These are phyloP conservation scores for Xylariaceae sp. DNA, from an alignment of 2,329 filamentous ascomycete species.

Conservation along the genomic window DNA sequence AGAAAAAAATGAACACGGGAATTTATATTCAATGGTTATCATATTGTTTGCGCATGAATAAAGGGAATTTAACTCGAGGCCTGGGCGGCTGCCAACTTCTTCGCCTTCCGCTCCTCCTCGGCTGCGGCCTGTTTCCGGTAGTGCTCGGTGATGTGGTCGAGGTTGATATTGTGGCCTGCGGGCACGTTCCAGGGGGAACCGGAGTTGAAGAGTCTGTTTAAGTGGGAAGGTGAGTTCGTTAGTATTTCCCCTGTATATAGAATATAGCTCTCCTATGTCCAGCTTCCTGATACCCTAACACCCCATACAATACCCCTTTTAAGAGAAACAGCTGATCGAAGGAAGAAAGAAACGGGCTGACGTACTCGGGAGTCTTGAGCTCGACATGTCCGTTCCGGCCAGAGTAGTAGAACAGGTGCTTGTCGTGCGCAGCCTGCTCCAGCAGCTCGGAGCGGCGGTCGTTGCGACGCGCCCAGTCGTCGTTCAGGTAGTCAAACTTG, in stretches of 20 bases:
- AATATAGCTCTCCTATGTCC: not conserved
- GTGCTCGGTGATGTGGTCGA: conserved; percentile 54
- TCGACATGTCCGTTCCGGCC: conserved; percentile 45
- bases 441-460: conserved; percentile 45
- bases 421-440: conserved; percentile 54
- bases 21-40: not conserved
- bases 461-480: conserved; percentile 50
- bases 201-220: conserved; percentile 43
- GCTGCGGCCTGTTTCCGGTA: conserved; percentile 50
- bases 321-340: not conserved
- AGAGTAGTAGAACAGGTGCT: conserved; percentile 47
- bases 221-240: not conserved
- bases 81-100: conserved; percentile 37
- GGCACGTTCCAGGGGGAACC: conserved; percentile 49
- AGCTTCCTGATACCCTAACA: not conserved
- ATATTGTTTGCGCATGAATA: conserved; percentile 10
- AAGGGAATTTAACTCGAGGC: not conserved
- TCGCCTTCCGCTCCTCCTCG: conserved; percentile 51
- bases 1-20: not conserved
- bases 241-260: conserved; percentile 10
- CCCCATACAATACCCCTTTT: not conserved
- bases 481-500: conserved; percentile 43
- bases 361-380: conserved; percentile 54
- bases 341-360: conserved; percentile 19
- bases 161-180: conserved; percentile 49